Evolutionary conservation across 148 eudicot genomes (phyloP).

Genomic region (Vaccinium darrowii): DNA sequence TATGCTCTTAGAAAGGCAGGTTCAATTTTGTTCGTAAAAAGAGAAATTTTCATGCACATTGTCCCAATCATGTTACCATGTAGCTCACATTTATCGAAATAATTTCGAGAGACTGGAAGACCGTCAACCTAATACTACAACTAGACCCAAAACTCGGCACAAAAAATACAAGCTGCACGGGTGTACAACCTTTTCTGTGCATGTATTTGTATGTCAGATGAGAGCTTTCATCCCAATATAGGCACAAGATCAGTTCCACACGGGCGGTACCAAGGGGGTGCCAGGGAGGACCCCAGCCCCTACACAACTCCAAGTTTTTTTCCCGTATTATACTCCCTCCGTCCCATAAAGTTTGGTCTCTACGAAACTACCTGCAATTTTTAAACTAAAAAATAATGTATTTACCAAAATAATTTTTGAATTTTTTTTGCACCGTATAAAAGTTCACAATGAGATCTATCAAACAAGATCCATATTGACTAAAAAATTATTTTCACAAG

Average conservation of each 20-base stretch:
- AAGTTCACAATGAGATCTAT: no score
- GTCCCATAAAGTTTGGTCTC: no score
- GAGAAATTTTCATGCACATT: not conserved
- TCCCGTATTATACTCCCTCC: no score
- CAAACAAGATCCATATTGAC: no score
- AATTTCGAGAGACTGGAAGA: not conserved
- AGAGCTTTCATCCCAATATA: not conserved
- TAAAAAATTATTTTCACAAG: no score
- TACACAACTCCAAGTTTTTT: no score
- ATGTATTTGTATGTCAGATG: not conserved
- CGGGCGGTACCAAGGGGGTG: no score
- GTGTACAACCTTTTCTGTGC: conserved; percentile 4
- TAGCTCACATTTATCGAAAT: not conserved
- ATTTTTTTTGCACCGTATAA: no score
- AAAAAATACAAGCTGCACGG: not conserved
- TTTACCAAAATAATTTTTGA: no score
- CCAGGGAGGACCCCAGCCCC: no score
- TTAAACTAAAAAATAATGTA: no score
- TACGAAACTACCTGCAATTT: no score
- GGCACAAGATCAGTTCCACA: not conserved
- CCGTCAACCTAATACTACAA: not conserved
- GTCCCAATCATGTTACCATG: not conserved
- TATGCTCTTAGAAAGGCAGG: not conserved
- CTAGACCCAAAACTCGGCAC: not conserved
- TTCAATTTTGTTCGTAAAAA: not conserved